Base-by-base conservation (phyloP, 2,329 filamentous ascomycete genomes). In the Neopestalotiopsis rosae region DNA sequence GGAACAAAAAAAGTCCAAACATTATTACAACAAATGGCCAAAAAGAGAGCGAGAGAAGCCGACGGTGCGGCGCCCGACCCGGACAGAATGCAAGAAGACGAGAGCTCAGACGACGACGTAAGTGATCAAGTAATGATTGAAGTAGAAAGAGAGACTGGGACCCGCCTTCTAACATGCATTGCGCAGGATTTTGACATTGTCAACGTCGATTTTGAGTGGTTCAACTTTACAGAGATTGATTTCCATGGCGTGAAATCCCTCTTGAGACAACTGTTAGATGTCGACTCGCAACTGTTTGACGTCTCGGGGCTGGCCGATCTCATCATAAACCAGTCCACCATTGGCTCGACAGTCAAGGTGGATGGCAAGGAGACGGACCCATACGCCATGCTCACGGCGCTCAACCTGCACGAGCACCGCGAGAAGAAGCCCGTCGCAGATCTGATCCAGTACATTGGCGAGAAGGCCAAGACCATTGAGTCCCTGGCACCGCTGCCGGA, bases 141-240 rank as follows among this genome's bases (percentile, higher is more conserved):
- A 52, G 45, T 28, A 28, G 10, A 45, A 17, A n/a, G 45, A 52
- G 45, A 52, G 42, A 28, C 24, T 28, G 24, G 45, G 3, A 52
- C 12, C 67, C 58, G 30, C 32, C 38, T 52, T n/a, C 69, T 73
- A 67, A 78, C 69, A 71, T 68, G 9, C 30, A 4, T 6, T 4
- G 49, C 5, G 32, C 67, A 97, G 93, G 94, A 97, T 76, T 92
- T 94, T 77, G 93, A 97, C 78, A 92, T 95, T 80, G 90, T 99
- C 73, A 92, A 98, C 78, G 94, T 98, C 69, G 95, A 98, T 73
- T 99, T 99, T 77, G 96, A 99, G 84, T 98, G 94, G 93, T 99
- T 98, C 84, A 97, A 98, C 82, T 97, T 95, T 71, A 87, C 93
- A 1, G 90, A 92, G 7, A 88, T 97, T 75, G 96, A 99, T 81